These are phyloP conservation scores for Blumeriella jaapii DNA, from an alignment of 2,329 filamentous ascomycete genomes.

Conservation along the genomic window DNA sequence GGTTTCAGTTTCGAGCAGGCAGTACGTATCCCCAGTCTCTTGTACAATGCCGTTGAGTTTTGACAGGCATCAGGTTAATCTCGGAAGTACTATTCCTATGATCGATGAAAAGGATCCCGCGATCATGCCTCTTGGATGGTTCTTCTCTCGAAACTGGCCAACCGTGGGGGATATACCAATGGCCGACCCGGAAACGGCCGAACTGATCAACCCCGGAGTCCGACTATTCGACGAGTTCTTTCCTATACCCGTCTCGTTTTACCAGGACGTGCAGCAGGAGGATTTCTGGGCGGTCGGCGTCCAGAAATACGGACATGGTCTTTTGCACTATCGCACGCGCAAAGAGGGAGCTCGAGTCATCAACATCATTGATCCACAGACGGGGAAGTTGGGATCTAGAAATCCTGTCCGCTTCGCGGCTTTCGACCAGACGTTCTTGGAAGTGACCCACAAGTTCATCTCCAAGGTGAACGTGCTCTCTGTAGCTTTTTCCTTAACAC, in stretches of 20 bases:
- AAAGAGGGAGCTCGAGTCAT: constrained; percentile 3
- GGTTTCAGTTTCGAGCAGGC: constrained; percentile 13
- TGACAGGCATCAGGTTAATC: constrained; percentile 1
- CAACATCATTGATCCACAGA: not conserved
- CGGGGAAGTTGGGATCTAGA: not conserved
- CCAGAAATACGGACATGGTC: constrained; percentile 6
- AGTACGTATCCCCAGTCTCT: constrained; percentile 6
- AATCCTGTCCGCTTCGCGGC: not conserved
- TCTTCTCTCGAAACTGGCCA: constrained; percentile 8
- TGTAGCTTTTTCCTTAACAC: not conserved
- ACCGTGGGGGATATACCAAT: not conserved
- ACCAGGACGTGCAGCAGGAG: constrained; percentile 16
- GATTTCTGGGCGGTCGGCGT: constrained; percentile 15
- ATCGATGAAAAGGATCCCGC: not conserved
- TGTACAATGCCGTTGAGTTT: not conserved
- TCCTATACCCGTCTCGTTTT: constrained; percentile 13
- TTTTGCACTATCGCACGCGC: constrained; percentile 9
- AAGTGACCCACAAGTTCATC: not conserved
- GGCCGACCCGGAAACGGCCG: not conserved
- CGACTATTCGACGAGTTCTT: constrained; percentile 4
- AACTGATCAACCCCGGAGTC: constrained; percentile 8
- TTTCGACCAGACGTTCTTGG: not conserved
- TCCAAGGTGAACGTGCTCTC: not conserved
- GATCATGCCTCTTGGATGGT: constrained; percentile 10
- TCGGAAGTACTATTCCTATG: constrained; percentile 1